phyloP scores from a whole-genome alignment of 169 alveolate genomes.

The Eimeria maxima region DNA sequence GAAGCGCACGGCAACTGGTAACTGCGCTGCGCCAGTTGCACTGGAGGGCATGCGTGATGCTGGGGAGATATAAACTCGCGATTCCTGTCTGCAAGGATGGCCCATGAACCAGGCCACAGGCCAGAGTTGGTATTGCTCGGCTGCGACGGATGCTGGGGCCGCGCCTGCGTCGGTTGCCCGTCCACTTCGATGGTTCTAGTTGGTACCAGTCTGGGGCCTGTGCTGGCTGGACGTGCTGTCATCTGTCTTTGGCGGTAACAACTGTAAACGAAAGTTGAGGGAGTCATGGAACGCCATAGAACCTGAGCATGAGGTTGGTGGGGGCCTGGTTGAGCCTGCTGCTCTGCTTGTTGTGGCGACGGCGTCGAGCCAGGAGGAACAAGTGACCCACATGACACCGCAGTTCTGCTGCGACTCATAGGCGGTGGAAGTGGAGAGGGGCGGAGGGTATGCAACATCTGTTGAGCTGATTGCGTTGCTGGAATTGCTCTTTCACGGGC shows the following conservation, averaged over 20 bases:
- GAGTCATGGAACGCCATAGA: slow-evolving; percentile 70
- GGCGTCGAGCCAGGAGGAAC: background rate
- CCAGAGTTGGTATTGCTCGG: background rate
- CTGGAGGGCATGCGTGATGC: background rate
- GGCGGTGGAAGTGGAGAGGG: slow-evolving; percentile 2
- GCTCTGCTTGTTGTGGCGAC: background rate
- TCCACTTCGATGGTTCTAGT: background rate
- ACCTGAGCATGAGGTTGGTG: slow-evolving; percentile 21
- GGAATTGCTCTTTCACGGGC: background rate
- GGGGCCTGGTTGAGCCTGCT: background rate
- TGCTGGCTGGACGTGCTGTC: slow-evolving; percentile 32
- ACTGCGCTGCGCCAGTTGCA: slow-evolving; percentile 11
- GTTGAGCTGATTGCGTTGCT: background rate
- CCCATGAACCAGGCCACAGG: slow-evolving; percentile 58
- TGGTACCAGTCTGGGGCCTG: slow-evolving; percentile 31
- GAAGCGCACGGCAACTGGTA: background rate
- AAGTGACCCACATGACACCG: background rate
- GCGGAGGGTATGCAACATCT: background rate
- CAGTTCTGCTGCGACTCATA: background rate
- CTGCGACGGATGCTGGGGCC: background rate
- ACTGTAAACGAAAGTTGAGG: slow-evolving; percentile 1
- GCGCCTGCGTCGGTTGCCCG: background rate
- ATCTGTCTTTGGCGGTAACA: slow-evolving; percentile 36
- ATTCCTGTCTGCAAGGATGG: slow-evolving; percentile 20
- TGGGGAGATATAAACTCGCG: slow-evolving; percentile 9